These are phyloP conservation scores for Tolypocladium album DNA, from an alignment of 2,329 filamentous ascomycete species.

Conservation along the genomic window DNA sequence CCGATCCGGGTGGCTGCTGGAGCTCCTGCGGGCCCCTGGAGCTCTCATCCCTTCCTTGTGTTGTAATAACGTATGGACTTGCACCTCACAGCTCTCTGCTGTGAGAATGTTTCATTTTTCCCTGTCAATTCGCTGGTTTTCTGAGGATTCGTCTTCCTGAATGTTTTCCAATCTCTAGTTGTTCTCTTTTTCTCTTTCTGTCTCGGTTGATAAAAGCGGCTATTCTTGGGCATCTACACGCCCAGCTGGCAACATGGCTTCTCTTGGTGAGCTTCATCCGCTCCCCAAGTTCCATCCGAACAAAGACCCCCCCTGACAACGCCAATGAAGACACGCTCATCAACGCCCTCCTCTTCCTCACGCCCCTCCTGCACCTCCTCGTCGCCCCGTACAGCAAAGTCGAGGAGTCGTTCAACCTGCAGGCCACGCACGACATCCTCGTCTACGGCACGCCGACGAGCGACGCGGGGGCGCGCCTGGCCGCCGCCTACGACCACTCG, in stretches of 20 bases:
- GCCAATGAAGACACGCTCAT: slow-evolving; percentile 11
- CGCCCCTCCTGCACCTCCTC: slow-evolving; percentile 60
- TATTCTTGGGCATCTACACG: not conserved
- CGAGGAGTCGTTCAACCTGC: slow-evolving; percentile 96
- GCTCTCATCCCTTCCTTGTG: not conserved
- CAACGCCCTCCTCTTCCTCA: slow-evolving; percentile 30
- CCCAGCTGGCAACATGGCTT: slow-evolving; percentile 8
- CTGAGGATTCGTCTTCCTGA: not conserved
- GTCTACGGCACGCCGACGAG: slow-evolving; percentile 62
- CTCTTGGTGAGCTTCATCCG: slow-evolving; percentile 6
- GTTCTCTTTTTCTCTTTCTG: not conserved
- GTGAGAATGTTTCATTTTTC: not conserved
- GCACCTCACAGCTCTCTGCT: not conserved
- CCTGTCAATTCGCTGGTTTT: too few relatives aligned
- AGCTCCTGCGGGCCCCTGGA: not conserved
- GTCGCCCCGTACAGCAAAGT: slow-evolving; percentile 89
- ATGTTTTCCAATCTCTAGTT: not conserved
- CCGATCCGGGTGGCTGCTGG: slow-evolving; percentile 16
- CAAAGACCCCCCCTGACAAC: not conserved
- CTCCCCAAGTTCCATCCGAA: not conserved
- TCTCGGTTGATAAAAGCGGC: not conserved
- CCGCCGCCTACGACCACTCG: slow-evolving; percentile 73
- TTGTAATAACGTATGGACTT: too few relatives aligned
- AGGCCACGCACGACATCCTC: slow-evolving; percentile 84
- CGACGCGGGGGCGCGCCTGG: slow-evolving; percentile 32